A percentile compares a stretch with the other conserved stretches of the same genome.
phyloP scores from a whole-genome alignment of 371 early-diverging fungal species.

The Rhizomucor miehei region DNA sequence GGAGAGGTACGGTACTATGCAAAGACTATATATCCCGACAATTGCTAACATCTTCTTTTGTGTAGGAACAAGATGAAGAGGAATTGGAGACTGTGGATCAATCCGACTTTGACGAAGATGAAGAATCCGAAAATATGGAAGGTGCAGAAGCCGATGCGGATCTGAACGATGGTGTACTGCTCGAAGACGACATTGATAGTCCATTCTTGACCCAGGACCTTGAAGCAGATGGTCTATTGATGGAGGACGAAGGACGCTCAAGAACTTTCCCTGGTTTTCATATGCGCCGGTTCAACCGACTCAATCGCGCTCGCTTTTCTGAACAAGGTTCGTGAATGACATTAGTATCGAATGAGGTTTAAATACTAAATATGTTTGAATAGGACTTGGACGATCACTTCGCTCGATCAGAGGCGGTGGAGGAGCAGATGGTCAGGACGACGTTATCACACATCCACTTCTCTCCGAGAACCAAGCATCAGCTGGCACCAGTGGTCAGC shows the following conservation, averaged over 20 bases:
- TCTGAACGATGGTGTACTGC: constrained; percentile 38
- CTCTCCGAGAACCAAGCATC: constrained; percentile 48
- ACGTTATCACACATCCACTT: constrained; percentile 69
- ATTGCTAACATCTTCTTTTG: neutral
- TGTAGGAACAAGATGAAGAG: constrained; percentile 37
- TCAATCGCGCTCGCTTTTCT: constrained; percentile 3
- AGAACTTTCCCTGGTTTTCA: constrained; percentile 7
- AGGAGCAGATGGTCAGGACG: constrained; percentile 37
- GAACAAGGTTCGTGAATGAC: constrained; percentile 11
- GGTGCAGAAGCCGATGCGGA: constrained; percentile 41
- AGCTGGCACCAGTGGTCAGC: constrained; percentile 1
- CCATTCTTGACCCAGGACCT: constrained; percentile 53
- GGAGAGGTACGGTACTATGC: constrained; percentile 27
- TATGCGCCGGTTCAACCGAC: constrained; percentile 10
- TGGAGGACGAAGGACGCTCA: constrained; percentile 25
- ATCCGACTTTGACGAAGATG: constrained; percentile 51
- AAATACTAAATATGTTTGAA: too few species aligned
- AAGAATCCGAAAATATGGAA: constrained; percentile 47
- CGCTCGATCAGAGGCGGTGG: constrained; percentile 14
- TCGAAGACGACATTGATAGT: constrained; percentile 56
- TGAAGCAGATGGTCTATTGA: constrained; percentile 21
- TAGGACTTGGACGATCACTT: constrained; percentile 28
- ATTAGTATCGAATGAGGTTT: neutral
- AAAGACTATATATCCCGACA: neutral
- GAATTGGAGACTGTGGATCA: constrained; percentile 37